Evolutionary conservation across 2,329 filamentous ascomycete genomes (phyloP).

Genomic region (Pseudocercospora macadamiae): DNA sequence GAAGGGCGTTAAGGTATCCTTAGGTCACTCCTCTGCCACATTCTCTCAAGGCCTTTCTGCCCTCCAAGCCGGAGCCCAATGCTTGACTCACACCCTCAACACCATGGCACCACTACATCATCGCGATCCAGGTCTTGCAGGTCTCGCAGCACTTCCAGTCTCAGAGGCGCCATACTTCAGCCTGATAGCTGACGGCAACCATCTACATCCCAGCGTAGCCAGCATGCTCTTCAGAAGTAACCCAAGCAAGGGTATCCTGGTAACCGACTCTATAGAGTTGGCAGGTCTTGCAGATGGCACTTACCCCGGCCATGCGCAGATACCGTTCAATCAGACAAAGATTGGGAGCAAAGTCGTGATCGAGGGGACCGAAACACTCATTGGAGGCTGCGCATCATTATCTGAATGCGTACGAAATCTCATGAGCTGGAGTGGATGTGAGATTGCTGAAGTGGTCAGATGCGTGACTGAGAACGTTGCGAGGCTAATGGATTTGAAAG

Average conservation of each 20-base stretch:
- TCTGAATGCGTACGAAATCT: constrained; percentile 56
- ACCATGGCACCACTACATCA: constrained; percentile 57
- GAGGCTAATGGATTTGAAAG: constrained; percentile 52
- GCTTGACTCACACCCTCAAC: constrained; percentile 59
- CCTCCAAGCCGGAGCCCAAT: constrained; percentile 53
- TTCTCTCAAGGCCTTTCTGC: constrained; percentile 51
- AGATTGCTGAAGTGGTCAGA: constrained; percentile 52
- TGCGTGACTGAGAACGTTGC: constrained; percentile 57
- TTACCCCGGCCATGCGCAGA: constrained; percentile 55
- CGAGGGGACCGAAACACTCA: constrained; percentile 56
- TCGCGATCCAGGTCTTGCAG: constrained; percentile 55
- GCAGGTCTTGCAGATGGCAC: constrained; percentile 56
- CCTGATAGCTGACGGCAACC: constrained; percentile 58
- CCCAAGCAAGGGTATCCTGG: constrained; percentile 53
- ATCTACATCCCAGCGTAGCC: constrained; percentile 56
- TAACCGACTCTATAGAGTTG: constrained; percentile 60
- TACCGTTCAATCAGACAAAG: constrained; percentile 55
- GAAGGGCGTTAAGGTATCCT: constrained; percentile 49
- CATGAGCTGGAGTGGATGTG: constrained; percentile 51
- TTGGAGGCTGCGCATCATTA: constrained; percentile 57
- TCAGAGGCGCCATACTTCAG: constrained; percentile 51
- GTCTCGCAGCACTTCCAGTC: constrained; percentile 39
- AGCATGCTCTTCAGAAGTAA: constrained; percentile 53
- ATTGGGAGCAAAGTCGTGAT: constrained; percentile 54
- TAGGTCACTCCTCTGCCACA: constrained; percentile 56